Evolutionary conservation across 1,139 yeast genomes (phyloP), one percentile per base, ranked within the genome.

Genomic region (Spencermartinsiella ligniputridi): DNA sequence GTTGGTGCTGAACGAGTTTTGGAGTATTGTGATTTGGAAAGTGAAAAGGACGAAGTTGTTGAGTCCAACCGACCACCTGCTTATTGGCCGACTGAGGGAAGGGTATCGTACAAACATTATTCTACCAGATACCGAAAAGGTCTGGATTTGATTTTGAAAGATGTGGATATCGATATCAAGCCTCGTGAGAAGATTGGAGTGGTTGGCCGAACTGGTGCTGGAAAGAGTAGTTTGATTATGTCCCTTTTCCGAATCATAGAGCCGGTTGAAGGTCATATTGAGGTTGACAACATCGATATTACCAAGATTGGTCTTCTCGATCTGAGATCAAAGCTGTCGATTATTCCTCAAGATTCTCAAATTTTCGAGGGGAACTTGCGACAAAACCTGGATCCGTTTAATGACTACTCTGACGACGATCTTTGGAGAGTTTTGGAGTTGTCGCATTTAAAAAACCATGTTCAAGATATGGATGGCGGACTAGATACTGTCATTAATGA

Each of bases 191-290:
- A 85, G 57, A 69, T 85, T 51, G 95, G 95, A 37, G 79, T 85
- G 50, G 92, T 84, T 15, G 95, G 95, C 8, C 73, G 95, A 53
- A 85, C 95, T 0, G 95, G 95, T 35, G 90, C 94, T 1, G 95
- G 95, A 18, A 85, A 85, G 61, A 79, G 87, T 30, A 78, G 90
- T 1, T 66, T 85, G 40, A 79, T 87, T 1, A 63, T 83, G 55
- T 83, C 92, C 0, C 62, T 85, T n/a, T 85, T 83, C 68, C 71
- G 95, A 51, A 70, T 85, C 49, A 73, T 85, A 44, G 92, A 84
- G 56, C 78, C 90, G 0, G 69, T 69, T 2, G 66, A 56, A 2
- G 94, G 94, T 1, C 55, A 54, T 24, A 74, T 83, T 38, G 50
- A 56, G 8, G 77, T 83, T 53, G 89, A 82, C 59, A 81, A 70